phyloP scores from a whole-genome alignment of 768 basidiomycete species.

The Steccherinum ochraceum region DNA sequence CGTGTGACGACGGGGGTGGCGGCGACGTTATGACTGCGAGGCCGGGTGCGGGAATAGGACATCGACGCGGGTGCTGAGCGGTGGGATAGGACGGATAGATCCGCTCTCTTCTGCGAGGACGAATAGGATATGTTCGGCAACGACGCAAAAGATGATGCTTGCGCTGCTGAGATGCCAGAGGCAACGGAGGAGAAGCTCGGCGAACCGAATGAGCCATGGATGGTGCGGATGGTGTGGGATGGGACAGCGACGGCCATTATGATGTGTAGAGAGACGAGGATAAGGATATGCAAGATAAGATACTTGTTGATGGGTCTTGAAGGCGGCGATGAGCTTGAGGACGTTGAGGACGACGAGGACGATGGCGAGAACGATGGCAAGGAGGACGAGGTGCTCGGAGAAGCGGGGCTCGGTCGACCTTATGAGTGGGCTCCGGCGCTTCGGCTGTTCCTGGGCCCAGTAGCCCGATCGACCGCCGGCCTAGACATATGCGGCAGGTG shows the following conservation, averaged over 20 bases:
- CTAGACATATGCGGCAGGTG: background rate
- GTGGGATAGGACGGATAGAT: constrained; percentile 10
- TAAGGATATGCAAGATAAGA: background rate
- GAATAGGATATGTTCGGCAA: constrained; percentile 16
- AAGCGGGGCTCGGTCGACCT: too few species aligned
- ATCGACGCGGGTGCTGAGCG: constrained; percentile 5
- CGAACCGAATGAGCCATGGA: constrained; percentile 8
- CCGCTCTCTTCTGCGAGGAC: constrained; percentile 8
- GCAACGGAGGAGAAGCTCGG: constrained; percentile 11
- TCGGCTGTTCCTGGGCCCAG: background rate
- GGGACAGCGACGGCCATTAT: constrained; percentile 11
- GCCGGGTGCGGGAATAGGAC: background rate
- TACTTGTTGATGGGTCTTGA: background rate
- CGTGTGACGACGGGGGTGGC: constrained; percentile 14
- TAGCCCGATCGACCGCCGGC: background rate
- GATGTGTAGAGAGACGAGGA: background rate
- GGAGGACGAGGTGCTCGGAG: background rate
- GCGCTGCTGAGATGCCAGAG: constrained; percentile 6
- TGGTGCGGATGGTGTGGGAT: constrained; percentile 10
- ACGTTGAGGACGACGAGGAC: background rate
- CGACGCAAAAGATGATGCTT: constrained; percentile 15
- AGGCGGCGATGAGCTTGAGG: background rate
- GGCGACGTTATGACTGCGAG: constrained; percentile 1
- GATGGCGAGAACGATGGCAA: background rate
- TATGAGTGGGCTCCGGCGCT: background rate